phyloP scores from a whole-genome alignment of 495 filamentous ascomycete genomes.

The Hypoxylon rickii region DNA sequence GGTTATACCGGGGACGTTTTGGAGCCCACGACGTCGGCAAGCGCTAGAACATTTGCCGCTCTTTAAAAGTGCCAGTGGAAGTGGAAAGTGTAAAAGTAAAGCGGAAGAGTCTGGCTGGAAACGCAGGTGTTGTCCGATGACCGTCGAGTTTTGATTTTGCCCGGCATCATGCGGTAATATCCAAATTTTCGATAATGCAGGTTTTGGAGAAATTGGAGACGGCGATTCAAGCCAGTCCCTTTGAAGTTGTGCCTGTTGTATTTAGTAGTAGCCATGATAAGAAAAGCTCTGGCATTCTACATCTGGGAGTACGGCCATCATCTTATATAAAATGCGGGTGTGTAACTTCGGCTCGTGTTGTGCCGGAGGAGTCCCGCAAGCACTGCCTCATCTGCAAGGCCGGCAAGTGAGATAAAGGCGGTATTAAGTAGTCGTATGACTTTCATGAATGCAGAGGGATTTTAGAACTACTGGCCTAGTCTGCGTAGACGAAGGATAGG shows the following conservation, averaged over 20 bases:
- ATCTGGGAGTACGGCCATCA: constrained; percentile 13
- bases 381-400: constrained; percentile 23
- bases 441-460: constrained; percentile 14
- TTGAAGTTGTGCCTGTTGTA: constrained; percentile 18
- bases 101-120: constrained; percentile 4
- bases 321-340: constrained; percentile 8
- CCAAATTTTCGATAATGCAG: constrained; percentile 32
- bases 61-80: background rate
- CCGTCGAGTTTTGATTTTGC: constrained; percentile 12
- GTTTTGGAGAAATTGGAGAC: constrained; percentile 31
- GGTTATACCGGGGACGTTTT: background rate
- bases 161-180: constrained; percentile 27
- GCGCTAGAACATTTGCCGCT: background rate
- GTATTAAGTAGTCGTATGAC: constrained; percentile 9
- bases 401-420: constrained; percentile 17
- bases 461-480: constrained; percentile 9
- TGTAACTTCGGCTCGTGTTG: constrained; percentile 20
- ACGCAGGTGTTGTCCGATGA: constrained; percentile 23
- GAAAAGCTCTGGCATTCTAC: constrained; percentile 11
- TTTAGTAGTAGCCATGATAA: constrained; percentile 23
- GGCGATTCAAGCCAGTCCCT: constrained; percentile 5
- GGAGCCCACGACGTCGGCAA: constrained; percentile 8
- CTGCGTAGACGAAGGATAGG: constrained; percentile 2
- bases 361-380: constrained; percentile 22
- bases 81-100: background rate